Evolutionary conservation across 2,329 filamentous ascomycete genomes (phyloP).

Genomic region (Paecilomyces sp.): DNA sequence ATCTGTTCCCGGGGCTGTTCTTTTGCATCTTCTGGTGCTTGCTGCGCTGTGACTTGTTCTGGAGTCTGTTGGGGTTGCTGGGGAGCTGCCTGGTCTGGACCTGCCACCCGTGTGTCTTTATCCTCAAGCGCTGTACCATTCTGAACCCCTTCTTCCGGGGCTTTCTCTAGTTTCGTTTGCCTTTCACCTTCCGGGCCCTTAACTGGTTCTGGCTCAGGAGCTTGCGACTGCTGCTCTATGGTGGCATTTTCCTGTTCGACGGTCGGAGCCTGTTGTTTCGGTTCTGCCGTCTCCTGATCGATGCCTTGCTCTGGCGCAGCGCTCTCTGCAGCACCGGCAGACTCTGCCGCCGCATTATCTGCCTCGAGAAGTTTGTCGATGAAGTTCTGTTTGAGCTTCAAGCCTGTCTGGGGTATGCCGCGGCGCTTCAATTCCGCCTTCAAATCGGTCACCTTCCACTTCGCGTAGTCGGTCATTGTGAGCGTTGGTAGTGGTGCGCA

Average conservation of each 20-base stretch:
- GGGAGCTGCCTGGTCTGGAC: background rate
- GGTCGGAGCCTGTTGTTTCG: constrained; percentile 2
- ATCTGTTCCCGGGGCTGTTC: constrained; percentile 3
- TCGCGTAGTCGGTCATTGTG: constrained; percentile 47
- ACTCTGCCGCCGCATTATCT: constrained; percentile 25
- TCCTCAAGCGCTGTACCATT: background rate
- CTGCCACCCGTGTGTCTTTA: background rate
- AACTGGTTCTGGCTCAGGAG: background rate
- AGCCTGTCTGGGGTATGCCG: constrained; percentile 60
- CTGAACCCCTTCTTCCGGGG: background rate
- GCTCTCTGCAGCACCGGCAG: constrained; percentile 2
- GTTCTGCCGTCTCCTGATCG: constrained; percentile 7
- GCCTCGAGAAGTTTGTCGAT: constrained; percentile 54
- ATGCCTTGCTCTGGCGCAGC: constrained; percentile 4
- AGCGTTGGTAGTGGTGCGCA: background rate
- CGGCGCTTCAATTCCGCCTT: constrained; percentile 67
- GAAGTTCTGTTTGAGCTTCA: constrained; percentile 60
- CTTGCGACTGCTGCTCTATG: background rate
- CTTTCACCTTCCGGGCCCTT: background rate
- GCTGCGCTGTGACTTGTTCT: constrained; percentile 4
- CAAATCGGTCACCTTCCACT: constrained; percentile 67
- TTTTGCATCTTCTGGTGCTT: background rate
- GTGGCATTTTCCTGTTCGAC: background rate
- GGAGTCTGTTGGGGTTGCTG: background rate
- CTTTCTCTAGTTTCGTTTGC: background rate